Conservation (phyloP, 2,329 filamentous ascomycete genomes). For the Talaromyces sp. region DNA sequence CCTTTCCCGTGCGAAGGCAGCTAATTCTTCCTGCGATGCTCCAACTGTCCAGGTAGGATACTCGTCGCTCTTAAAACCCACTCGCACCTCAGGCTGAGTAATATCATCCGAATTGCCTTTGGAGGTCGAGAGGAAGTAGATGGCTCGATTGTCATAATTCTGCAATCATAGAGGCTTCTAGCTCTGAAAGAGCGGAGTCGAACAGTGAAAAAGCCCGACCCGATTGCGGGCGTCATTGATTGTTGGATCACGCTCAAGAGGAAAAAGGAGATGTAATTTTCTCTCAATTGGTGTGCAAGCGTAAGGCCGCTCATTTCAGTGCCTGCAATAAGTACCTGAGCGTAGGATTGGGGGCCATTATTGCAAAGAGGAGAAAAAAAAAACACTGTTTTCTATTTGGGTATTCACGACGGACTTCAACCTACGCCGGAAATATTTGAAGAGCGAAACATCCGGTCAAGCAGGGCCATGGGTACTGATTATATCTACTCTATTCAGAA, state of each 20-base stretch:
- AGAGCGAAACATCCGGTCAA: not conserved
- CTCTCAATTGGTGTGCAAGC: constrained; percentile 38
- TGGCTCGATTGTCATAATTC: not conserved
- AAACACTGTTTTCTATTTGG: not conserved
- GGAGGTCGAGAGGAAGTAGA: not conserved
- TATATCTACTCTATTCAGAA: not conserved
- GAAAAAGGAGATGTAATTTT: constrained; percentile 19
- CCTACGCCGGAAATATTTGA: not conserved
- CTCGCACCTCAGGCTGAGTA: not conserved
- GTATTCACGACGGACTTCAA: not conserved
- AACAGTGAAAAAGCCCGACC: not conserved
- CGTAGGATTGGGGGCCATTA: not conserved
- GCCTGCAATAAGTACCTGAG: constrained; percentile 36
- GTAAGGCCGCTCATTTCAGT: constrained; percentile 43
- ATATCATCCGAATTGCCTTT: not conserved
- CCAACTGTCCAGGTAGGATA: not conserved
- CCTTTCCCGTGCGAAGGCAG: not conserved
- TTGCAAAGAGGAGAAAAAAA: not conserved
- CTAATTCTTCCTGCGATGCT: not conserved
- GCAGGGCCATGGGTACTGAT: not conserved
- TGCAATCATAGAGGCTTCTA: not conserved
- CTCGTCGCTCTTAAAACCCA: not conserved
- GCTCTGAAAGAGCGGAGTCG: not conserved
- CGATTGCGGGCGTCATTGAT: not conserved
- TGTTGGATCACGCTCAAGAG: not conserved